Evolutionary conservation across 108 stramenopile genomes (phyloP), one percentile per base, ranked within the genome.

Genomic region (Asterionellopsis glacialis): DNA sequence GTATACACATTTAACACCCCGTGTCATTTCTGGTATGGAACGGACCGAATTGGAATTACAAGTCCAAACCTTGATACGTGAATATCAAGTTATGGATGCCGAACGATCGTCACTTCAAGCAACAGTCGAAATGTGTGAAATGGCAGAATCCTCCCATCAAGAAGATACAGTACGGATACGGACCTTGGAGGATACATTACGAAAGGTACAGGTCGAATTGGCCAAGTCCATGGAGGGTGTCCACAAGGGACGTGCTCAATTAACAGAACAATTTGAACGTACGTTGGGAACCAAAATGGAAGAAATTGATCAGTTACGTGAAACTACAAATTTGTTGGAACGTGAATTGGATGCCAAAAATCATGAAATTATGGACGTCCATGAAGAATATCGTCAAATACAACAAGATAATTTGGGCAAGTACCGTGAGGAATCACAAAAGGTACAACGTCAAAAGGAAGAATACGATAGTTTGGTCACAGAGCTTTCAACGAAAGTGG

Each of bases 11-110:
- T 4, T 72, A 22, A 73, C 75, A 10, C 81, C 81, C 15, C 67
- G 81, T 3, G 45, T 40, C 9, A 70, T 82, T 50, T 63, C 71
- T 14, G 63, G 60, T 49, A 27, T 82, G 56, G 81, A 77, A 53
- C 68, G 81, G 45, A 70, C 68, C 22, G 64, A 72, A 25, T 55
- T 82, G 15, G 81, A 82, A 65, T 57, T 82, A 40, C 72, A 82
- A 51, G 66, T 70, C 23, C 81, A 82, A 65, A 74, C 61, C 0
- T 60, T 82, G 39, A 59, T 67, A 22, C 72, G 75, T 9, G 63
- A 76, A 45, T 47, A 77, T 24, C 65, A 82, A 58, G 67, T 76
- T 44, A 43, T 82, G 10, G 66, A 69, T 16, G 64, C 70, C 23
- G 80, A 81, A 39, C 63, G 59, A 41, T 47, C 57, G 25, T 64